These are phyloP conservation scores for Globisporangium ultimum DNA, from an alignment of 352 stramenopile genomes.

Conservation along the genomic window DNA sequence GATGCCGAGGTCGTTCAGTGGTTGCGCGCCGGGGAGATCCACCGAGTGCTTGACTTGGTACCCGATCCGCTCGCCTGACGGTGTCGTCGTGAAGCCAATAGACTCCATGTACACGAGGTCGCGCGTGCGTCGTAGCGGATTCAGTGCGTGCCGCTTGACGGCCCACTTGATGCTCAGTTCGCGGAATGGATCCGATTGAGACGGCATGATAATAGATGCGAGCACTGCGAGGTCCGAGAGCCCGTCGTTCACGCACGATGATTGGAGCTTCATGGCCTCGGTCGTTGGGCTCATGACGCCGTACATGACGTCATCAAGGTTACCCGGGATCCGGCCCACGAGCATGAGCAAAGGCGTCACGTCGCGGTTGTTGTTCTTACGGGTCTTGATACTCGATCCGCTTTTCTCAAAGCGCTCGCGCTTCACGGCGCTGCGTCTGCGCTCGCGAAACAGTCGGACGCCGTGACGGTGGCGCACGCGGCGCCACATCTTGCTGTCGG, in stretches of 20 bases:
- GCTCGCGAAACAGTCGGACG: conserved; percentile 4
- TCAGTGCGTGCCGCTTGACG: conserved; percentile 38
- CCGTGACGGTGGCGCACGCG: conserved; percentile 1
- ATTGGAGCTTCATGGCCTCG: conserved; percentile 50
- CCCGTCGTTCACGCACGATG: conserved; percentile 49
- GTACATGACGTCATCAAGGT: conserved; percentile 17
- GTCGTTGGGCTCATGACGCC: conserved; percentile 20
- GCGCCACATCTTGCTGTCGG: conserved; percentile 11
- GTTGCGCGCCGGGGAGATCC: conserved; percentile 38
- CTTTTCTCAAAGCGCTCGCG: conserved; percentile 13
- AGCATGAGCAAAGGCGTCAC: conserved; percentile 12
- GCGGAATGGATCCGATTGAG: conserved; percentile 38
- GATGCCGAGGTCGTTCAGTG: conserved; percentile 28
- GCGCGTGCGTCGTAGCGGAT: conserved; percentile 45
- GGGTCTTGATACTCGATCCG: conserved; percentile 9
- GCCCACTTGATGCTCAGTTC: conserved; percentile 51
- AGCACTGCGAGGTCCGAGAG: conserved; percentile 48
- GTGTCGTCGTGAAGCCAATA: conserved; percentile 33
- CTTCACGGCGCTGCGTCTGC: conserved; percentile 1
- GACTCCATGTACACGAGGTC: conserved; percentile 65
- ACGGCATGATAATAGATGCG: conserved; percentile 30
- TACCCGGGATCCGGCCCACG: conserved; percentile 15
- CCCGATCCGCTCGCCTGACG: conserved; percentile 44
- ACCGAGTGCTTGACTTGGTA: conserved; percentile 68
- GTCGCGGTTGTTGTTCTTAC: conserved; percentile 3